Percentiles rank a stretch among this genome's conserved stretches.
phyloP scores from a whole-genome alignment of 2,329 filamentous ascomycete genomes.

The Aspergillus brunneoviolaceus region DNA sequence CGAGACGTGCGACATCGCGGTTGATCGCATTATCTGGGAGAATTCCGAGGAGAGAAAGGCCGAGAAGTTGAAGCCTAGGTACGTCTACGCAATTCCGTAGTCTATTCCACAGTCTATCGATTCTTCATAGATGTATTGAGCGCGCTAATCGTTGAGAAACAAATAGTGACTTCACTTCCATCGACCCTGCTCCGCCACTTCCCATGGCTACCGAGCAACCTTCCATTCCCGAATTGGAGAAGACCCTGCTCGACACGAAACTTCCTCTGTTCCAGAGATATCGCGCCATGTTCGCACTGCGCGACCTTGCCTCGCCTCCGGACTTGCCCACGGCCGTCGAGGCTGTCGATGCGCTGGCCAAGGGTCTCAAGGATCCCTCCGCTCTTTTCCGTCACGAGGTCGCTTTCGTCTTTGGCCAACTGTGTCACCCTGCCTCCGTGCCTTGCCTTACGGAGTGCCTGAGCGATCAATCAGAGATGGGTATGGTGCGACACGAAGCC shows the following conservation, averaged over 20 bases:
- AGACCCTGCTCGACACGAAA: slow-evolving; percentile 73
- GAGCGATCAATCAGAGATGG: slow-evolving; percentile 75
- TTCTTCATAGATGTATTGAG: slow-evolving; percentile 5
- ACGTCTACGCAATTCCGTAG: slow-evolving; percentile 26
- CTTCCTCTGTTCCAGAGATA: slow-evolving; percentile 88
- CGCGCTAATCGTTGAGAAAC: slow-evolving; percentile 23
- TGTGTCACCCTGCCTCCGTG: slow-evolving; percentile 95
- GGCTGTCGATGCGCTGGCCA: slow-evolving; percentile 82
- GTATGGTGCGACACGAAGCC: slow-evolving; percentile 97
- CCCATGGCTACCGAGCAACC: slow-evolving; percentile 62
- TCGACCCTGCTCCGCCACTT: slow-evolving; percentile 90
- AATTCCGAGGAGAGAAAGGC: slow-evolving; percentile 68
- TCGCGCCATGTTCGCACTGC: slow-evolving; percentile 95
- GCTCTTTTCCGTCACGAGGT: slow-evolving; percentile 97
- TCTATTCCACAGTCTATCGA: not conserved
- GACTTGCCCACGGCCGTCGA: slow-evolving; percentile 84
- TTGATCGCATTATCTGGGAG: slow-evolving; percentile 92
- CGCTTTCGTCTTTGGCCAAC: slow-evolving; percentile 95
- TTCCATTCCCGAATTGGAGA: slow-evolving; percentile 72
- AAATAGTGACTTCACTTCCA: slow-evolving; percentile 84
- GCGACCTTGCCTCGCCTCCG: slow-evolving; percentile 90
- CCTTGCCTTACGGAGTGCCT: slow-evolving; percentile 78
- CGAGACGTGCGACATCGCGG: slow-evolving; percentile 96
- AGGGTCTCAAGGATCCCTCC: slow-evolving; percentile 79
- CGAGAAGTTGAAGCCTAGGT: slow-evolving; percentile 83